Conservation (phyloP, 1,284 basidiomycete genomes). For the Ceratobasidium papillatum region DNA sequence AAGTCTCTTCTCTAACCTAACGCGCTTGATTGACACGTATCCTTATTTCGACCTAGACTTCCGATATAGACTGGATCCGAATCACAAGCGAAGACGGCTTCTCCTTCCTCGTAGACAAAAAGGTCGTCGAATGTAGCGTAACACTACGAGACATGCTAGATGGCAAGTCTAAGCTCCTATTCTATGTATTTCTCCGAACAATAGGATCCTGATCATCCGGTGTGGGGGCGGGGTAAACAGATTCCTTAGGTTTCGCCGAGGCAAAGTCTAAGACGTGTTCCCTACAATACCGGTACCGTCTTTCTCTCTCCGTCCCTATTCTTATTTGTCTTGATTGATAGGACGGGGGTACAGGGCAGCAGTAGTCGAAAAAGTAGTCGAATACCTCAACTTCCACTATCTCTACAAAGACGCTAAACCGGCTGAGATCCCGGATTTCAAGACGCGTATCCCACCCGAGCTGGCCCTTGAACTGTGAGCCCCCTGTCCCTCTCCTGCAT, state of each 20-base stretch:
- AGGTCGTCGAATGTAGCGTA: conserved; percentile 64
- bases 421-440: conserved; percentile 60
- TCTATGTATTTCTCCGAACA: conserved; percentile 21
- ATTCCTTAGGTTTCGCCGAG: conserved; percentile 56
- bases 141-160: conserved; percentile 62
- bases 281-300: conserved; percentile 59
- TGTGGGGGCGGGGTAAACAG: conserved; percentile 7
- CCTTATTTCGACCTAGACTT: conserved; percentile 2
- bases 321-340: not conserved
- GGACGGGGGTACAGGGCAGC: conserved; percentile 51
- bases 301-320: not conserved
- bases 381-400: conserved; percentile 62
- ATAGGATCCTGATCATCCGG: conserved; percentile 25
- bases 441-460: conserved; percentile 61
- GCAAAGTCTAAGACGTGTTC: conserved; percentile 59
- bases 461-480: conserved; percentile 64
- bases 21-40: not conserved
- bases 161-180: conserved; percentile 50
- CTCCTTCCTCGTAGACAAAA: conserved; percentile 66
- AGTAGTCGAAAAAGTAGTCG: conserved; percentile 62
- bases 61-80: conserved; percentile 64
- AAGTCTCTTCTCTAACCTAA: not conserved
- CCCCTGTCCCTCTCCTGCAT: conserved; percentile 20
- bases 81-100: conserved; percentile 68
- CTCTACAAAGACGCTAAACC: conserved; percentile 55